A percentile compares a stretch with the other conserved stretches of the same genome.
Conservation (phyloP, 2,329 filamentous ascomycete genomes). For the Rhynchosporium agropyri region DNA sequence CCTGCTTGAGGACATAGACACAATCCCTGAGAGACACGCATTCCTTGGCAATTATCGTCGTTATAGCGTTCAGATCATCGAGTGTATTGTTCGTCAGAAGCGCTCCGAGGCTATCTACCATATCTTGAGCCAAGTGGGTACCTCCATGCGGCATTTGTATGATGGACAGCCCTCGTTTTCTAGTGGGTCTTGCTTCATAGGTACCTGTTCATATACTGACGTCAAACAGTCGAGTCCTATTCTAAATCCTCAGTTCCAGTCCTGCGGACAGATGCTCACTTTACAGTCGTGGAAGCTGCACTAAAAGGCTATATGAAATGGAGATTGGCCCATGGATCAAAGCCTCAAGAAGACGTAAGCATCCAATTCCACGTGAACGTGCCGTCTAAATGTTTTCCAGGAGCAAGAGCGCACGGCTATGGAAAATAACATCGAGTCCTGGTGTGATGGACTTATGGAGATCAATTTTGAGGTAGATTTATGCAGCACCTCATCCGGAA, state of each 20-base stretch:
- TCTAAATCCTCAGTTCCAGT: constrained; percentile 72
- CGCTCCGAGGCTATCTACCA: constrained; percentile 84
- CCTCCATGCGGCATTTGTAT: constrained; percentile 74
- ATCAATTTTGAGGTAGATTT: constrained; percentile 63
- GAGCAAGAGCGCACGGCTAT: constrained; percentile 58
- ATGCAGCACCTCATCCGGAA: background rate
- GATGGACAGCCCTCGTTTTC: constrained; percentile 68
- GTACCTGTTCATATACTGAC: constrained; percentile 14
- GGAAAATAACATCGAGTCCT: constrained; percentile 67
- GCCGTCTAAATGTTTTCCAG: constrained; percentile 29
- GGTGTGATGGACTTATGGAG: constrained; percentile 72
- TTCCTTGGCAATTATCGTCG: constrained; percentile 95
- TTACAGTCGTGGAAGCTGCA: constrained; percentile 84
- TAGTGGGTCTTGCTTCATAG: constrained; percentile 48
- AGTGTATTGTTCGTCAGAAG: constrained; percentile 79
- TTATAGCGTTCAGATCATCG: constrained; percentile 86
- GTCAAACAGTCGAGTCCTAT: constrained; percentile 55
- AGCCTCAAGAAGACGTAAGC: constrained; percentile 49
- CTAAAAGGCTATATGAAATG: constrained; percentile 88
- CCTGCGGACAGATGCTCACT: constrained; percentile 83
- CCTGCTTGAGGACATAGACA: constrained; percentile 92
- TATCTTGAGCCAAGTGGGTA: constrained; percentile 79
- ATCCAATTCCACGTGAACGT: constrained; percentile 23
- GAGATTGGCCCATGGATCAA: constrained; percentile 55
- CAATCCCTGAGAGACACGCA: constrained; percentile 87